Conservation (phyloP, 495 filamentous ascomycete species). For the Tuber indicum region DNA sequence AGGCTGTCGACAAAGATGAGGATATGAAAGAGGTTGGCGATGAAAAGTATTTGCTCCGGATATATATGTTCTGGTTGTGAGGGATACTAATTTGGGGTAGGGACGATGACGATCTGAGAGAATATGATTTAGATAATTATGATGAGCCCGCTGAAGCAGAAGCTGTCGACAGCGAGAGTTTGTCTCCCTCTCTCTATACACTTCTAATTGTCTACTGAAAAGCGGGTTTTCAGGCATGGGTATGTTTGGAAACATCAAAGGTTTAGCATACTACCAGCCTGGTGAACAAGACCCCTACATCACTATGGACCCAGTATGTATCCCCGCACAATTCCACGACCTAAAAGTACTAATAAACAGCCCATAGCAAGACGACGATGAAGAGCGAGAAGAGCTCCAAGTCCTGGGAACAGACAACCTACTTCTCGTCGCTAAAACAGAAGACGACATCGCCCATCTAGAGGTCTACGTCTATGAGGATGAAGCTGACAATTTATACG, state of each 20-base stretch:
- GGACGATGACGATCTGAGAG: conserved; percentile 81
- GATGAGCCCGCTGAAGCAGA: conserved; percentile 40
- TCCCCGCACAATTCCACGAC: neutral
- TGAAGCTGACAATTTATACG: conserved; percentile 86
- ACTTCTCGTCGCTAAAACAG: conserved; percentile 81
- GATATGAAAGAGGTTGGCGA: conserved; percentile 22
- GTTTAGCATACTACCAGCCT: conserved; percentile 83
- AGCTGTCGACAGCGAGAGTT: conserved; percentile 65
- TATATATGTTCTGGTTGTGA: neutral
- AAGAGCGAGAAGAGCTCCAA: conserved; percentile 90
- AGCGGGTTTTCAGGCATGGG: conserved; percentile 51
- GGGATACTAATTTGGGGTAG: conserved; percentile 11
- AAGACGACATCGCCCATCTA: conserved; percentile 93
- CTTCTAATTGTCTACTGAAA: conserved; percentile 6
- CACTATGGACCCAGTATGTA: conserved; percentile 58
- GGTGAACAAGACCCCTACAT: conserved; percentile 96
- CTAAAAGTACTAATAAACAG: conserved; percentile 4
- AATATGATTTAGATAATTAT: conserved; percentile 89
- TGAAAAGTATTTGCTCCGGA: conserved; percentile 15
- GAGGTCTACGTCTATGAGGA: conserved; percentile 99
- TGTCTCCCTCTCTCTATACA: neutral
- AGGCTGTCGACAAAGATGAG: conserved; percentile 44
- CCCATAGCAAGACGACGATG: conserved; percentile 64
- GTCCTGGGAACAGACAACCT: conserved; percentile 89
- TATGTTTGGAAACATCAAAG: conserved; percentile 93